phyloP scores from a whole-genome alignment of 768 basidiomycete species.

The Lepiota venenata region DNA sequence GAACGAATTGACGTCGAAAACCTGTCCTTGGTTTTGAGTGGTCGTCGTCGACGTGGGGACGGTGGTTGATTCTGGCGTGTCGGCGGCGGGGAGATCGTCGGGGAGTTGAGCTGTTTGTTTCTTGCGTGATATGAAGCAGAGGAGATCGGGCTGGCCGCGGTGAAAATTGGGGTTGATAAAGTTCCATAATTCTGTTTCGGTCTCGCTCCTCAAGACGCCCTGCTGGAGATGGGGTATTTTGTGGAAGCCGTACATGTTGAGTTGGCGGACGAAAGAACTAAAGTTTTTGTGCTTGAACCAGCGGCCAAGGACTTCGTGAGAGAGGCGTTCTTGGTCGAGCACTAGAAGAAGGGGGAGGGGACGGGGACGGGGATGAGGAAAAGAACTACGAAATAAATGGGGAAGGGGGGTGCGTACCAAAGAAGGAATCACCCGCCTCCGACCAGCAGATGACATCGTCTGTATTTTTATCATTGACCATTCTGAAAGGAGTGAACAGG shows the following conservation, averaged over 20 bases:
- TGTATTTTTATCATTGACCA: conserved; percentile 86
- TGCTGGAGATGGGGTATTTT: conserved; percentile 95
- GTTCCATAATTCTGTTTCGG: conserved; percentile 84
- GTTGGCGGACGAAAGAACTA: conserved; percentile 85
- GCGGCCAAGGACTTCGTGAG: conserved; percentile 81
- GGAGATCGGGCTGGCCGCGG: conserved; percentile 83
- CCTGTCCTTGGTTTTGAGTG: conserved; percentile 45
- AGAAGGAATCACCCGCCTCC: conserved; percentile 88
- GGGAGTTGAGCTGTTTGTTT: conserved; percentile 49
- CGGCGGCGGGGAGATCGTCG: conserved; percentile 36
- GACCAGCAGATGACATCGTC: conserved; percentile 90
- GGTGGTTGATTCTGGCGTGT: conserved; percentile 23
- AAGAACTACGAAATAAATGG: background rate
- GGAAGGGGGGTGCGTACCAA: conserved; percentile 47
- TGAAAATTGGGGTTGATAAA: conserved; percentile 90
- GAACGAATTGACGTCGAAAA: conserved; percentile 76
- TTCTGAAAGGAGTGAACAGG: conserved; percentile 42
- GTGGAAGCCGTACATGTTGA: conserved; percentile 97
- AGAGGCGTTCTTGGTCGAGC: conserved; percentile 87
- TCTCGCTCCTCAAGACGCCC: conserved; percentile 83
- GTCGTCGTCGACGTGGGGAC: no score
- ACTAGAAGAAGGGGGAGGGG: conserved; percentile 43
- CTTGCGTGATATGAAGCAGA: conserved; percentile 87
- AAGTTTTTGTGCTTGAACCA: conserved; percentile 99
- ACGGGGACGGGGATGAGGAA: background rate